Conservation (phyloP, 768 basidiomycete genomes). For the Mycena pura region DNA sequence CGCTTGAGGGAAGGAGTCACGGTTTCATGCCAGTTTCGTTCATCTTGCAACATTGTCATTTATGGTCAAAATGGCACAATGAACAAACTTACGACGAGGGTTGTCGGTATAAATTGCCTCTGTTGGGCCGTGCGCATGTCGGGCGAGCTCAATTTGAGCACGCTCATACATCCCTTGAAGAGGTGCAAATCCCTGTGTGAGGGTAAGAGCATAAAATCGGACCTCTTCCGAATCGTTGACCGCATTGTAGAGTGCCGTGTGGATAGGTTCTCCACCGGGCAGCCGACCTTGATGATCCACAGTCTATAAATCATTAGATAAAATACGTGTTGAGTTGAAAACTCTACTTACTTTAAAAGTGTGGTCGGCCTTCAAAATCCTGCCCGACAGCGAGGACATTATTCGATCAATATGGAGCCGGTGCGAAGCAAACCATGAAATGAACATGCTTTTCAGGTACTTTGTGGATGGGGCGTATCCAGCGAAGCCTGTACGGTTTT, state of each 20-base stretch:
- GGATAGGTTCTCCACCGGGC: slow-evolving; percentile 22
- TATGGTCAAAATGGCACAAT: not conserved
- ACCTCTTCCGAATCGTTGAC: slow-evolving; percentile 27
- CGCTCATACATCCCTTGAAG: slow-evolving; percentile 14
- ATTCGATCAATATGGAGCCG: slow-evolving; percentile 19
- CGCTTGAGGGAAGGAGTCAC: slow-evolving; percentile 8
- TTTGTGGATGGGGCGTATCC: slow-evolving; percentile 19
- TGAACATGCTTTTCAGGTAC: slow-evolving; percentile 25
- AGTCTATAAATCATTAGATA: slow-evolving; percentile 4
- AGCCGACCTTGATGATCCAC: slow-evolving; percentile 25
- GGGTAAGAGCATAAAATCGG: slow-evolving; percentile 9
- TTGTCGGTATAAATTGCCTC: slow-evolving; percentile 21
- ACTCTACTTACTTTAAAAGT: slow-evolving; percentile 23
- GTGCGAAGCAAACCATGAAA: slow-evolving; percentile 17
- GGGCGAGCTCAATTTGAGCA: slow-evolving; percentile 9
- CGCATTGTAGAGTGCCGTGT: slow-evolving; percentile 12
- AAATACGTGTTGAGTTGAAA: not conserved
- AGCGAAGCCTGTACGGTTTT: slow-evolving; percentile 14
- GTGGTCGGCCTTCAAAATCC: slow-evolving; percentile 23
- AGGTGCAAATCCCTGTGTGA: slow-evolving; percentile 21
- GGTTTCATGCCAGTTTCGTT: slow-evolving; percentile 22
- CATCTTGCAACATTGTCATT: slow-evolving; percentile 1
- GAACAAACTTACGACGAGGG: slow-evolving; percentile 19
- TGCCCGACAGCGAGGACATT: slow-evolving; percentile 18
- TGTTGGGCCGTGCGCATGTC: slow-evolving; percentile 18